A percentile compares a stretch with the other conserved stretches of the same genome.
Evolutionary conservation across 345 rosid genomes (phyloP).

Genomic region (Excoecaria cochinchinensis): DNA sequence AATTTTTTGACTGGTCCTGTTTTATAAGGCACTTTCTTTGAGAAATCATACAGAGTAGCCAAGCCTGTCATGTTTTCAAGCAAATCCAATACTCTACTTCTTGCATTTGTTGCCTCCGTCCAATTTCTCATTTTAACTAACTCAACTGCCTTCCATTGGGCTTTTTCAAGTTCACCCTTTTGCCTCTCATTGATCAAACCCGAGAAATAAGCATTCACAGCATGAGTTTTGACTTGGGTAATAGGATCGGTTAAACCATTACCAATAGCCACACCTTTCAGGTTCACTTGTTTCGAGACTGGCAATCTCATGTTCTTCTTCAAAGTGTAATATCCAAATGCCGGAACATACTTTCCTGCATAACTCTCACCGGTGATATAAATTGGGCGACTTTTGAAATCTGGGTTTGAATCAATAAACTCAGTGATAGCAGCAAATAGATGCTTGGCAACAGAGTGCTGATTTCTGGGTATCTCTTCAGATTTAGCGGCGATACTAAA

Average conservation of each 20-base stretch:
- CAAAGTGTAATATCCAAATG: slow-evolving; percentile 69
- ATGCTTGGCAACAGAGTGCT: slow-evolving; percentile 39
- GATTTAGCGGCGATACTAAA: slow-evolving; percentile 64
- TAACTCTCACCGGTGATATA: slow-evolving; percentile 81
- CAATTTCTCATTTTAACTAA: slow-evolving; percentile 46
- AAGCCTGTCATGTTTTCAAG: slow-evolving; percentile 67
- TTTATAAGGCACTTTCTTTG: slow-evolving; percentile 43
- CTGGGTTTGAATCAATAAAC: slow-evolving; percentile 45
- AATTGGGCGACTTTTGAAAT: slow-evolving; percentile 51
- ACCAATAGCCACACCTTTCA: slow-evolving; percentile 73
- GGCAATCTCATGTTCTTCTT: slow-evolving; percentile 39
- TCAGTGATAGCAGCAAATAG: slow-evolving; percentile 52
- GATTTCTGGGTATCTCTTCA: slow-evolving; percentile 50
- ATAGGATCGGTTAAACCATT: slow-evolving; percentile 77
- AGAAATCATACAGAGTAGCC: slow-evolving; percentile 63
- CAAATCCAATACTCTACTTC: slow-evolving; percentile 30
- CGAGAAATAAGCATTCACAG: slow-evolving; percentile 50
- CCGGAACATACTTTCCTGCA: slow-evolving; percentile 77
- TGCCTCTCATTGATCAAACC: slow-evolving; percentile 71
- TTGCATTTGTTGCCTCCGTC: slow-evolving; percentile 62
- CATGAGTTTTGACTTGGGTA: slow-evolving; percentile 55
- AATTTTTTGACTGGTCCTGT: slow-evolving; percentile 39
- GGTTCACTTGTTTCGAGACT: slow-evolving; percentile 36
- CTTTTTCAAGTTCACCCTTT: slow-evolving; percentile 52
- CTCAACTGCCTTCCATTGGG: slow-evolving; percentile 42